A percentile compares a stretch with the other conserved stretches of the same genome.
These are phyloP conservation scores for Candida alai DNA, from an alignment of 805 yeast genomes.

Conservation along the genomic window DNA sequence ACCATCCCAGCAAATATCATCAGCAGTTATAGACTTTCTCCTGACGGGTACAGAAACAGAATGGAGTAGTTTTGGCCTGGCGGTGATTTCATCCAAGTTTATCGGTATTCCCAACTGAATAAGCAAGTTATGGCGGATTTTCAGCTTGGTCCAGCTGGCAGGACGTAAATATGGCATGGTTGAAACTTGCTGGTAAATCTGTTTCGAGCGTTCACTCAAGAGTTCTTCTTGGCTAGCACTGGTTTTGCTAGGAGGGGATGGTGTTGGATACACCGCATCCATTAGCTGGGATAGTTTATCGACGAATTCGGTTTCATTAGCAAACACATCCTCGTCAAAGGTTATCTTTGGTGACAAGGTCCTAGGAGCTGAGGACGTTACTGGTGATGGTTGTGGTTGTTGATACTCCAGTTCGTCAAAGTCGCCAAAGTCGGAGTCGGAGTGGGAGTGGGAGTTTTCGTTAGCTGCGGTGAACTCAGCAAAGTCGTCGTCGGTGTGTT, in stretches of 20 bases:
- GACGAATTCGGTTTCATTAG: slow-evolving; percentile 10
- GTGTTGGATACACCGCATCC: slow-evolving; percentile 10
- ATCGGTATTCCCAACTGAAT: slow-evolving; percentile 70
- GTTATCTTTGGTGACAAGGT: background rate
- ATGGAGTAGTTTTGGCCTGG: slow-evolving; percentile 1
- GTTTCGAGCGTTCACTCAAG: slow-evolving; percentile 31
- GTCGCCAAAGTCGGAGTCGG: slow-evolving; percentile 34
- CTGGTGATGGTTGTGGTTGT: slow-evolving; percentile 13
- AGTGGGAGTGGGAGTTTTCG: slow-evolving; percentile 26
- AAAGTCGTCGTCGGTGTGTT: slow-evolving; percentile 8
- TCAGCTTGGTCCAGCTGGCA: slow-evolving; percentile 66
- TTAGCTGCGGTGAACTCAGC: slow-evolving; percentile 11
- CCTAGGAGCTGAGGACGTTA: background rate
- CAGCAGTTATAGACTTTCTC: slow-evolving; percentile 21
- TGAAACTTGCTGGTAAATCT: slow-evolving; percentile 46
- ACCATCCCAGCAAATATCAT: slow-evolving; percentile 32
- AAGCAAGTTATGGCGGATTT: slow-evolving; percentile 59
- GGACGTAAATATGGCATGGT: slow-evolving; percentile 49
- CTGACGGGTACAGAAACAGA: slow-evolving; percentile 6
- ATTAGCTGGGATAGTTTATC: slow-evolving; percentile 11
- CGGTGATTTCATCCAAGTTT: slow-evolving; percentile 52
- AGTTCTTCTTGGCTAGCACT: slow-evolving; percentile 8
- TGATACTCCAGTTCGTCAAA: slow-evolving; percentile 34
- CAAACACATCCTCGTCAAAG: slow-evolving; percentile 11
- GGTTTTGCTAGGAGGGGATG: background rate